Conservation (phyloP, 2,329 filamentous ascomycete species). For the Cytospora leucostoma region DNA sequence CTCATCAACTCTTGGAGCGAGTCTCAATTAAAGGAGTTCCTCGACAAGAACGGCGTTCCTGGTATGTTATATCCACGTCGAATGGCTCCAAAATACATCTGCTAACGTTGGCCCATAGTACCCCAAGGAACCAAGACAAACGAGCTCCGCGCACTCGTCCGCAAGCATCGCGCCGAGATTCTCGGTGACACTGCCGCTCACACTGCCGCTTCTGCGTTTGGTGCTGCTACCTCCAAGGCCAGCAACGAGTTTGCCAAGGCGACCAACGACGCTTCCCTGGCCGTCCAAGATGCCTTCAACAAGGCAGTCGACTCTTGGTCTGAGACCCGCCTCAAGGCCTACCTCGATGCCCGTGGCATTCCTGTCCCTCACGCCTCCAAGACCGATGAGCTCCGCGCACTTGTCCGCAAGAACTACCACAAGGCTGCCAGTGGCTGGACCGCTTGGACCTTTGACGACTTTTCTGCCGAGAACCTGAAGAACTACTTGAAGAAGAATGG, state of each 20-base stretch:
- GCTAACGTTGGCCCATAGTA: conserved; percentile 51
- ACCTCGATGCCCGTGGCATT: conserved; percentile 74
- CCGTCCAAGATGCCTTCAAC: conserved; percentile 68
- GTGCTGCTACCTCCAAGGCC: conserved; percentile 73
- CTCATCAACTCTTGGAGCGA: conserved; percentile 91
- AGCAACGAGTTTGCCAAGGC: conserved; percentile 77
- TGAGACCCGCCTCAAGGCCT: conserved; percentile 75
- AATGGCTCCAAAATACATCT: neutral
- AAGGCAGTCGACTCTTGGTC: conserved; percentile 65
- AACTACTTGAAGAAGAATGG: conserved; percentile 55
- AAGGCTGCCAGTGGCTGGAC: conserved; percentile 68
- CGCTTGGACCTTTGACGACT: conserved; percentile 79
- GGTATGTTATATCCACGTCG: conserved; percentile 34
- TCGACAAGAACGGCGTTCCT: conserved; percentile 81
- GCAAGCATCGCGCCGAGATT: conserved; percentile 78
- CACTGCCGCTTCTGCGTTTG: conserved; percentile 62
- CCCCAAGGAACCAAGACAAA: conserved; percentile 91
- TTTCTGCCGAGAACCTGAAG: conserved; percentile 70
- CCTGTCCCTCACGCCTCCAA: conserved; percentile 72
- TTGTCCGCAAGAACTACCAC: conserved; percentile 73
- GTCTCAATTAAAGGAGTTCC: conserved; percentile 84
- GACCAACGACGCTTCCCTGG: conserved; percentile 66
- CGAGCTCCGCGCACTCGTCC: conserved; percentile 84
- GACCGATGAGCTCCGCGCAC: conserved; percentile 70
- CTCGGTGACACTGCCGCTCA: conserved; percentile 64